These are phyloP conservation scores for Alternaria brassicae DNA, from an alignment of 2,329 filamentous ascomycete genomes.

Conservation along the genomic window DNA sequence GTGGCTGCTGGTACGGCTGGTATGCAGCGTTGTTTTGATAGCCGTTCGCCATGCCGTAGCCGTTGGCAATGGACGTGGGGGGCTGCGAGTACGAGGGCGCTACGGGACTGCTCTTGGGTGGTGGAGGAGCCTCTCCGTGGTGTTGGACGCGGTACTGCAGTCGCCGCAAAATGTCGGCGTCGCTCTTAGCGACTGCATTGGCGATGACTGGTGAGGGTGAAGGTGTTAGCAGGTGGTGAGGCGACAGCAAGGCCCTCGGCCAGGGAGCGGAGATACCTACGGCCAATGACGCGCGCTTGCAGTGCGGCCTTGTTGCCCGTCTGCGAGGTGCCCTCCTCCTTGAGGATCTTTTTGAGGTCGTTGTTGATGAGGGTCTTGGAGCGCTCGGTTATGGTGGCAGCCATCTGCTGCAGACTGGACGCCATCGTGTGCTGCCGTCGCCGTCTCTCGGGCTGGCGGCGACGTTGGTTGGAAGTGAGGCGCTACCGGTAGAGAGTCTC, in stretches of 20 bases:
- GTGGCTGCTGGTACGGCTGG: slow-evolving; percentile 25
- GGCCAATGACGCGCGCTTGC: slow-evolving; percentile 76
- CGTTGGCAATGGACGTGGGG: slow-evolving; percentile 28
- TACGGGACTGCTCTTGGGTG: slow-evolving; percentile 27
- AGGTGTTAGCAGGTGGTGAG: slow-evolving; percentile 24
- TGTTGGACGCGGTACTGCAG: slow-evolving; percentile 52
- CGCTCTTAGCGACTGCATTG: slow-evolving; percentile 40
- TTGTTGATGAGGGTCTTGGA: slow-evolving; percentile 65
- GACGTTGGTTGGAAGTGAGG: slow-evolving; percentile 6
- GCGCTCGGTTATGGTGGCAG: slow-evolving; percentile 50
- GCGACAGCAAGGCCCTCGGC: slow-evolving; percentile 4
- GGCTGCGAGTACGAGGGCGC: slow-evolving; percentile 24
- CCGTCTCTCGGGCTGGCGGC: slow-evolving; percentile 7
- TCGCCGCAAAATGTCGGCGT: slow-evolving; percentile 47
- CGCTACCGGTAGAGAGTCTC: slow-evolving; percentile 24
- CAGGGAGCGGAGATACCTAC: slow-evolving; percentile 63
- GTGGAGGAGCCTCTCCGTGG: slow-evolving; percentile 49
- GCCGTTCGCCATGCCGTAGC: slow-evolving; percentile 33
- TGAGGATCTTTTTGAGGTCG: slow-evolving; percentile 79
- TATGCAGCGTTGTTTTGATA: slow-evolving; percentile 20
- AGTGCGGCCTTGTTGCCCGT: slow-evolving; percentile 86
- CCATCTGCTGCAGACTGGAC: slow-evolving; percentile 52
- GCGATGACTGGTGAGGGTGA: slow-evolving; percentile 50
- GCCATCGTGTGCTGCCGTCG: slow-evolving; percentile 34
- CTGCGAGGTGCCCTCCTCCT: slow-evolving; percentile 70